Evolutionary conservation across 805 yeast genomes (phyloP), one percentile per base, ranked within the genome.

Genomic region (Millerozyma miso): DNA sequence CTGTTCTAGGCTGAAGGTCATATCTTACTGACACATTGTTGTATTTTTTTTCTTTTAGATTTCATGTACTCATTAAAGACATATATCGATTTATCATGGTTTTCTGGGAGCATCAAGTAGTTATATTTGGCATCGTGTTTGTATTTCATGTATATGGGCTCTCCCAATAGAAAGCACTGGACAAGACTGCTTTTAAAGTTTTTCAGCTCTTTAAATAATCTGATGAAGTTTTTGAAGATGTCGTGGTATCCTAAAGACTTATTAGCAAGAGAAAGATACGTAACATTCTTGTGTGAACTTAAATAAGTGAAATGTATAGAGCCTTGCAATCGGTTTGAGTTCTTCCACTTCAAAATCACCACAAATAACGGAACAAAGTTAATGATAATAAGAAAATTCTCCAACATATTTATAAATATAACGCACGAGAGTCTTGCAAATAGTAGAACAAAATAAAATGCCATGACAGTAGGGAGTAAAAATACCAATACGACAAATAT

Each of bases 331-430:
- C 83, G 69, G 41, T 77, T 80, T 6, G 88, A 81, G 57, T 90
- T 91, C 59, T 91, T 93, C 37, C 88, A 37, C 52, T 93, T 79
- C 37, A 93, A 66, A 40, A 95, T 67, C 2, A 91, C 56, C 1
- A 88, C 90, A 63, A 93, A 91, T 8, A 91, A 56, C 1, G 99
- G 99, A 56, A 85, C 79, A 57, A 90, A 90, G 56, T 90, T 91
- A 42, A 89, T 59, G 26, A 79, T 59, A 4, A 90, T 79, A 48
- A 88, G 71, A 0, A 71, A 38, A 34, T 82, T 67, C 50, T 88
- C 93, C 17, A 84, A 60, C 1, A 67, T 39, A 15, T 83, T 80
- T 31, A 77, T 65, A 1, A 72, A 40, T 2, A 69, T 42, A 34
- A 87, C 63, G 3, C 79, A 70, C 0, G 71, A 48, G 31, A 88